Evolutionary conservation across 176 grass and related monocot species (phyloP).

Genomic region (Eragrostis nindensis): DNA sequence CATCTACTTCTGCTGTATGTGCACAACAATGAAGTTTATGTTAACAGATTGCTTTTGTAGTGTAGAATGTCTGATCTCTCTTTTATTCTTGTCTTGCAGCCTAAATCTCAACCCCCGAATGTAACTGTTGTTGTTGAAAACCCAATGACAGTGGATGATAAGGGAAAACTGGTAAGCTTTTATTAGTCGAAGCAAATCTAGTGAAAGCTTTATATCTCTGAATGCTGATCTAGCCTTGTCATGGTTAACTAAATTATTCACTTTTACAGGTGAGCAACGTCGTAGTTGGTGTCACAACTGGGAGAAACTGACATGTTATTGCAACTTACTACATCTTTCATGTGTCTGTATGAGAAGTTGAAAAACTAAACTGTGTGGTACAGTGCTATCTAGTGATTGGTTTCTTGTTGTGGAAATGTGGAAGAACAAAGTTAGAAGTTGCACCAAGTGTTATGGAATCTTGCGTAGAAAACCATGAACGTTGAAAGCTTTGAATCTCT

Average conservation of each 20-base stretch:
- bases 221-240: not conserved
- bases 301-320: conserved; percentile 59
- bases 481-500: conserved; percentile 30
- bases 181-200: not conserved
- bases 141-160: conserved; percentile 85
- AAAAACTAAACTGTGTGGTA: conserved; percentile 20
- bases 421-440: conserved; percentile 34
- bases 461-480: conserved; percentile 15
- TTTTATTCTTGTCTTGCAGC: conserved; percentile 52
- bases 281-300: conserved; percentile 90
- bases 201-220: not conserved
- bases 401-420: conserved; percentile 30
- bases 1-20: conserved; percentile 77
- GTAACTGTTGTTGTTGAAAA: conserved; percentile 97
- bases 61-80: conserved; percentile 32
- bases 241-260: not conserved
- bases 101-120: conserved; percentile 60
- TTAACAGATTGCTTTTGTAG: conserved; percentile 17
- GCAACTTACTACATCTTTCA: not conserved
- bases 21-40: conserved; percentile 4
- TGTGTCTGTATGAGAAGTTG: conserved; percentile 35
- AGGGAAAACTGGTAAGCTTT: conserved; percentile 87
- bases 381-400: conserved; percentile 14
- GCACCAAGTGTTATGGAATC: conserved; percentile 17
- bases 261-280: conserved; percentile 80